Percentiles rank a stretch among this genome's conserved stretches.
phyloP scores from a whole-genome alignment of 805 yeast genomes.

The Schwanniomyces pseudopolymorphus region DNA sequence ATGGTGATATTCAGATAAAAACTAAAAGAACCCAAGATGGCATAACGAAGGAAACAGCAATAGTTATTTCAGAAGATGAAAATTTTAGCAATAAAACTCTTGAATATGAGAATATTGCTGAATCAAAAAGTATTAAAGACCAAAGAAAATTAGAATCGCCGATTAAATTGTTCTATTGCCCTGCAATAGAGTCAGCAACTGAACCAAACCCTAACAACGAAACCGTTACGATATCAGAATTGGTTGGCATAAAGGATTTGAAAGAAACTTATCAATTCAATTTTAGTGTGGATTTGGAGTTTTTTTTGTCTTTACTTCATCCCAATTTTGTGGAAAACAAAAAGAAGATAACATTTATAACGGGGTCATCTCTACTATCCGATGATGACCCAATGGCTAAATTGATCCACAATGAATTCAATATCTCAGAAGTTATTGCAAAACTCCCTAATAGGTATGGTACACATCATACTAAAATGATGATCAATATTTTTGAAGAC shows the following conservation, averaged over 20 bases:
- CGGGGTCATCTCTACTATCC: conserved; percentile 22
- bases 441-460: conserved; percentile 32
- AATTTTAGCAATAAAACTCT: too few relatives aligned
- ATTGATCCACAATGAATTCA: conserved; percentile 15
- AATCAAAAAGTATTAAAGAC: too few relatives aligned
- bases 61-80: conserved; percentile 3
- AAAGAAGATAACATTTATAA: conserved; percentile 27
- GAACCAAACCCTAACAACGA: conserved; percentile 20
- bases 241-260: conserved; percentile 33
- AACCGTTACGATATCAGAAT: conserved; percentile 23
- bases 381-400: conserved; percentile 7
- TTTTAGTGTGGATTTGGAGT: conserved; percentile 44
- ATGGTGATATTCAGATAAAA: neutral
- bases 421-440: conserved; percentile 32
- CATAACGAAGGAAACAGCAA: neutral
- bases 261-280: conserved; percentile 46
- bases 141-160: conserved; percentile 11
- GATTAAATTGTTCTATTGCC: conserved; percentile 25
- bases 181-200: conserved; percentile 17
- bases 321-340: conserved; percentile 15
- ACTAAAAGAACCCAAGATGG: conserved; percentile 1
- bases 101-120: neutral
- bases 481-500: conserved; percentile 54
- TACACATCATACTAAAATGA: conserved; percentile 68
- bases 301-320: conserved; percentile 33